Percentiles rank a stretch among this genome's conserved stretches.
Evolutionary conservation across 1,139 yeast genomes (phyloP).

Genomic region (Yamadazyma oceani): DNA sequence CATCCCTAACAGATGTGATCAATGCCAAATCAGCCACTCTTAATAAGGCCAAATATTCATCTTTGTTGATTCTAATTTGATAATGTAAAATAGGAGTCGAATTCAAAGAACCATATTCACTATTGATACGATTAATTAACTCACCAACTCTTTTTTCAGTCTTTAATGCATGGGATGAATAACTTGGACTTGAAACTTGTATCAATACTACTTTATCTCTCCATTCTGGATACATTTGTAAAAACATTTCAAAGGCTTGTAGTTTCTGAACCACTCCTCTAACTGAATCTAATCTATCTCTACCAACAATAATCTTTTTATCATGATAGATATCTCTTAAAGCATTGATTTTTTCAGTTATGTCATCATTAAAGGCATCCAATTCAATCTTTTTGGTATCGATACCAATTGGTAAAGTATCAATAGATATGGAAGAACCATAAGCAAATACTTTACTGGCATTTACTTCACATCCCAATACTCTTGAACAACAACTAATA

Average conservation of each 20-base stretch:
- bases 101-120: slow-evolving; percentile 77
- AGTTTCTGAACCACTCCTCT: slow-evolving; percentile 82
- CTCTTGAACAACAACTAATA: slow-evolving; percentile 81
- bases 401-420: slow-evolving; percentile 82
- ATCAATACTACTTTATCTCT: slow-evolving; percentile 81
- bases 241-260: slow-evolving; percentile 77
- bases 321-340: slow-evolving; percentile 69
- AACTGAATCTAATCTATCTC: slow-evolving; percentile 78
- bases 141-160: slow-evolving; percentile 81
- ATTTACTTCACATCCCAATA: slow-evolving; percentile 69
- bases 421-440: slow-evolving; percentile 73
- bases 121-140: slow-evolving; percentile 74
- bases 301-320: slow-evolving; percentile 76
- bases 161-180: slow-evolving; percentile 48
- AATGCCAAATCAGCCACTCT: slow-evolving; percentile 89
- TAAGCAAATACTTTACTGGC: slow-evolving; percentile 64
- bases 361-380: slow-evolving; percentile 46
- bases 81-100: slow-evolving; percentile 87
- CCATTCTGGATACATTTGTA: slow-evolving; percentile 92
- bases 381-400: slow-evolving; percentile 65
- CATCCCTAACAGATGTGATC: slow-evolving; percentile 90
- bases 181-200: slow-evolving; percentile 87
- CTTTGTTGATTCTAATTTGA: slow-evolving; percentile 84
- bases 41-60: slow-evolving; percentile 84
- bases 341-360: slow-evolving; percentile 42